Base-by-base conservation (phyloP, 179 eudicot species). In the Silene noctiflora region DNA sequence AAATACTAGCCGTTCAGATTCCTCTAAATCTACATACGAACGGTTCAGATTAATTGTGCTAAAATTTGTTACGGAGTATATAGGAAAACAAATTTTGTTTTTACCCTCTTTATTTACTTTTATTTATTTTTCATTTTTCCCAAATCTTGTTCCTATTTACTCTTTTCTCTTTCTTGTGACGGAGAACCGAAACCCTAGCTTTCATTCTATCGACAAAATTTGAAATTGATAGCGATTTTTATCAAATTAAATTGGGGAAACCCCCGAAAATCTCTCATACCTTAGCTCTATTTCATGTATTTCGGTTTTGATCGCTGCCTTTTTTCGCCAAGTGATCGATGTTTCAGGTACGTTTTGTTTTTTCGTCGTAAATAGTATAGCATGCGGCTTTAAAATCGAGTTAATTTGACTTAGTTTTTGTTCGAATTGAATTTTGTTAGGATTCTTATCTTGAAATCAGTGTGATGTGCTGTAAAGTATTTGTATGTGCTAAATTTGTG, bases 121-220 rank as follows among this genome's bases (percentile, higher is more conserved):
- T 29, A 29, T 29, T 29, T 29, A 29, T 29, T 29, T 29, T 29
- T 29, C 33, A 29, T 29, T 29, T 29, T 29, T 29, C 4, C 33
- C 33, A 29, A 29, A 29, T 29, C 33, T 29, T 29, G 33, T 29
- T 29, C 33, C 33, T 4, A 29, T 29, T 29, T 29, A 29, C 33
- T 29, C 33, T 29, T 29, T 29, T 29, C 33, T 29, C 33, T 29
- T 29, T 29, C 33, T 29, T 29, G 33, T 29, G 33, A 29, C 33
- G 33, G 33, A 24, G 35, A 71, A 76, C 69, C 80, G 86, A 81
- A 84, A 84, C 86, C 86, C 86, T 84, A 84, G 81, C 78, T 78
- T 76, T 58, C 64, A 74, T 60, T 44, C 22, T 56, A 35, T 74
- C 77, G 69, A 44, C 75, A 75, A 75, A 76, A 48, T 63, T 75